Percentiles rank a stretch among this genome's conserved stretches.
These are phyloP conservation scores for Ophiostoma piceae DNA, from an alignment of 2,329 filamentous ascomycete genomes.

Conservation along the genomic window DNA sequence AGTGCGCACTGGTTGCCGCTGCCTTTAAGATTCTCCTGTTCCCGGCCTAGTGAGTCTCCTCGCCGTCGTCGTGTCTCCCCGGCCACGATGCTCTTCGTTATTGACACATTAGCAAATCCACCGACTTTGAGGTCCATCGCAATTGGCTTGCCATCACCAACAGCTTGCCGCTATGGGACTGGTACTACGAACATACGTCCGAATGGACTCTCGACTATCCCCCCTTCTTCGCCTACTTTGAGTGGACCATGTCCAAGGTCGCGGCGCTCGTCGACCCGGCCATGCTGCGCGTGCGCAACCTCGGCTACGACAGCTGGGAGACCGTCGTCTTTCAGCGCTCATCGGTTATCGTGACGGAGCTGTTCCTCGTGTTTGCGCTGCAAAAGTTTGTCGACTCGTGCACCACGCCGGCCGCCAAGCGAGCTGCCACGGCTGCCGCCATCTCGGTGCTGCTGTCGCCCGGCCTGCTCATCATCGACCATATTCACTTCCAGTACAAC, in stretches of 20 bases:
- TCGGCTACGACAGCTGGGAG: slow-evolving; percentile 86
- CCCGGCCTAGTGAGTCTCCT: slow-evolving; percentile 75
- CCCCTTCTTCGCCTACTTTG: slow-evolving; percentile 95
- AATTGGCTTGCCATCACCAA: slow-evolving; percentile 98
- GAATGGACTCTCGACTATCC: slow-evolving; percentile 99
- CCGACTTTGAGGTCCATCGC: slow-evolving; percentile 96
- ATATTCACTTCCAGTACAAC: slow-evolving; percentile 97
- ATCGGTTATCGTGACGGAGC: slow-evolving; percentile 81
- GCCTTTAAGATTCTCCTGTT: slow-evolving; percentile 90
- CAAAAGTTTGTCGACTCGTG: slow-evolving; percentile 72
- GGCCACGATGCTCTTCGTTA: background rate
- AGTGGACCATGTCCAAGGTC: slow-evolving; percentile 81
- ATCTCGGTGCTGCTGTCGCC: slow-evolving; percentile 88
- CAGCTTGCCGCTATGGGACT: slow-evolving; percentile 77
- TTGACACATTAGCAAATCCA: slow-evolving; percentile 70
- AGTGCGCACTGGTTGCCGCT: slow-evolving; percentile 79
- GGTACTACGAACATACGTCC: slow-evolving; percentile 96
- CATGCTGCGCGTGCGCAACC: slow-evolving; percentile 75
- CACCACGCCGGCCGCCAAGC: slow-evolving; percentile 53
- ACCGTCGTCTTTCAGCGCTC: slow-evolving; percentile 87
- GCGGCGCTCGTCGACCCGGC: slow-evolving; percentile 71
- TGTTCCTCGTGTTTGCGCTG: slow-evolving; percentile 77
- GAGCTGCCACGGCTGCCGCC: slow-evolving; percentile 76
- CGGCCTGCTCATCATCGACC: slow-evolving; percentile 92
- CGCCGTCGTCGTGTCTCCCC: background rate